These are phyloP conservation scores for Metschnikowia continentalis DNA, from an alignment of 805 yeast species.

Conservation along the genomic window DNA sequence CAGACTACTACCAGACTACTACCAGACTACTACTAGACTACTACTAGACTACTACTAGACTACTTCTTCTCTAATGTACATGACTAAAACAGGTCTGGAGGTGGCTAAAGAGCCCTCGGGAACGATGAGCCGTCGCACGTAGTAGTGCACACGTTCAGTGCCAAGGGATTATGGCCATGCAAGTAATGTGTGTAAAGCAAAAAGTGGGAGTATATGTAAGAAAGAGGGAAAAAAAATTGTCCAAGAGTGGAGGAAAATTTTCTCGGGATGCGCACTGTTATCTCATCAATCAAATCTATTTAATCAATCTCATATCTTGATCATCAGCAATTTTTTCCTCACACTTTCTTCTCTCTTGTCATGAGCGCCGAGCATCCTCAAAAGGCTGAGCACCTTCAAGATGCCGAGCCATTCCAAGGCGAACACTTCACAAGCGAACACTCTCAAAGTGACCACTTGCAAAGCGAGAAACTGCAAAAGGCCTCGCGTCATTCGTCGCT, in stretches of 20 bases:
- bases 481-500: background rate
- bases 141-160: background rate
- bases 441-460: no score
- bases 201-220: background rate
- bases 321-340: conserved; percentile 2
- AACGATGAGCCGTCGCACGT: no score
- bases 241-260: background rate
- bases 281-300: conserved; percentile 13
- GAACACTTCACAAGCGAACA: no score
- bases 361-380: background rate
- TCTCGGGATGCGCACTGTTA: background rate
- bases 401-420: no score
- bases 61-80: no score
- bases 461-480: background rate
- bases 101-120: background rate
- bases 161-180: background rate
- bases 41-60: no score
- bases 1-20: no score
- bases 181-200: background rate
- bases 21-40: no score
- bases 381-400: background rate
- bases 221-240: background rate
- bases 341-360: background rate
- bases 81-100: no score
- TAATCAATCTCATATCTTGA: conserved; percentile 8